Base-by-base conservation (phyloP, 2,329 filamentous ascomycete genomes). In the Cladosporium sp. region DNA sequence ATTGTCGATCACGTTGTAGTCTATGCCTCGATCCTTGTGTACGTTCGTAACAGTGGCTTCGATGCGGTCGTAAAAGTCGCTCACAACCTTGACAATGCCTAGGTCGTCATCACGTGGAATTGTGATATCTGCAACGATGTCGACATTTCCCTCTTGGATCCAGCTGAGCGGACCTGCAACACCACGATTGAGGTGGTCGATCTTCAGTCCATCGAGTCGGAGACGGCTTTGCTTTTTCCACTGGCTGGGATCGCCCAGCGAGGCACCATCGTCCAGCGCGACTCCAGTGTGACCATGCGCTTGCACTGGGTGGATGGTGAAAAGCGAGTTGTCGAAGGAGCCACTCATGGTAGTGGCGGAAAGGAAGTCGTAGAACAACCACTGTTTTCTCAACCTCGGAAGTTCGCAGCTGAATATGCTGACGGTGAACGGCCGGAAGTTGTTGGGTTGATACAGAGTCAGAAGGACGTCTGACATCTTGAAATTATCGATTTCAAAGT, bases 221-320 rank as follows among this genome's bases (percentile, higher is more conserved):
- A 98, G 87, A 28, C 95, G 87, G 74, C 90, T 97, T 70, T 97
- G 93, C 78, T 97, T 98, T 79, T 98, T 97, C 94, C 94, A 99
- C 0, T 88, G 88, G 66, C 87, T 87, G 3, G 86, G 80, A 63
- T 91, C 89, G 29, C 86, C 88, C 58, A 89, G 84, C 66, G 88
- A 86, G 1, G 80, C 76, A 1, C 83, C 82, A 35, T 86, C 81
- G 35, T 82, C 79, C 33, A 88, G 81, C 66, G 89, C 84, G 5
- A 85, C 84, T 10, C 91, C 88, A 0, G 89, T 88, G 63, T 91
- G 88, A 50, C 91, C 89, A 74, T 97, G 93, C 5, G 91, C 89
- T 78, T 98, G 95, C 21, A 93, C 88, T 5, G 94, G 95, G 77
- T 99, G 95, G 56, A 99, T 97, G 0, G 93, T 98, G 77, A 99